A percentile compares a stretch with the other conserved stretches of the same genome.
Evolutionary conservation across 1,284 basidiomycete species (phyloP).

Genomic region (Pseudozyma thailandica): DNA sequence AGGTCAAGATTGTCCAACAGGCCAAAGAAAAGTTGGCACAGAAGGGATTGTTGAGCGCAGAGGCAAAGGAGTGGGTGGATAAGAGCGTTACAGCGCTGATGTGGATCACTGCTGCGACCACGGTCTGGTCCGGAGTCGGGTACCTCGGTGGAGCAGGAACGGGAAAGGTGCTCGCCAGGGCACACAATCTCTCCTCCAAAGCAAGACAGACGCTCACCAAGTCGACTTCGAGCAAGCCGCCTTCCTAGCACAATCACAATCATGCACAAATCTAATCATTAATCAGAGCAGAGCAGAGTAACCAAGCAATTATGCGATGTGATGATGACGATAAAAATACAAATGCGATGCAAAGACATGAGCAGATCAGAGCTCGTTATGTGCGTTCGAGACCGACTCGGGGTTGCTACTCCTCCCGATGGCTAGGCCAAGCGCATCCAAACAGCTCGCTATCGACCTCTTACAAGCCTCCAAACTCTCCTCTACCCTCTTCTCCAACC

Average conservation of each 20-base stretch:
- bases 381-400: not conserved
- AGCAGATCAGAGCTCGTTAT: slow-evolving; percentile 19
- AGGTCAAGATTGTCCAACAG: not conserved
- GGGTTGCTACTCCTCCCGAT: slow-evolving; percentile 2
- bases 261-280: too few species aligned
- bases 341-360: not conserved
- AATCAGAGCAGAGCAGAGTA: too few species aligned
- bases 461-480: slow-evolving; percentile 16
- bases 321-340: slow-evolving; percentile 3
- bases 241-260: not conserved
- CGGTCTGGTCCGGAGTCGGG: slow-evolving; percentile 89
- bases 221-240: slow-evolving; percentile 2
- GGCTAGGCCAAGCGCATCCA: slow-evolving; percentile 27
- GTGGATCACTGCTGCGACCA: slow-evolving; percentile 85
- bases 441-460: slow-evolving; percentile 22
- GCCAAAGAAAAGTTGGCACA: not conserved
- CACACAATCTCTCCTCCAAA: not conserved
- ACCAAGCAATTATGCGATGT: slow-evolving; percentile 2
- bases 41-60: not conserved
- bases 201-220: not conserved
- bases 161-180: slow-evolving; percentile 20
- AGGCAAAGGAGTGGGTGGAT: slow-evolving; percentile 22
- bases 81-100: slow-evolving; percentile 71
- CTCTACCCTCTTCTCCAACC: slow-evolving; percentile 20
- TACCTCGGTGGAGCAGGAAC: slow-evolving; percentile 73